phyloP scores from a whole-genome alignment of 768 basidiomycete species.

The Hygrophoropsis aurantiaca region DNA sequence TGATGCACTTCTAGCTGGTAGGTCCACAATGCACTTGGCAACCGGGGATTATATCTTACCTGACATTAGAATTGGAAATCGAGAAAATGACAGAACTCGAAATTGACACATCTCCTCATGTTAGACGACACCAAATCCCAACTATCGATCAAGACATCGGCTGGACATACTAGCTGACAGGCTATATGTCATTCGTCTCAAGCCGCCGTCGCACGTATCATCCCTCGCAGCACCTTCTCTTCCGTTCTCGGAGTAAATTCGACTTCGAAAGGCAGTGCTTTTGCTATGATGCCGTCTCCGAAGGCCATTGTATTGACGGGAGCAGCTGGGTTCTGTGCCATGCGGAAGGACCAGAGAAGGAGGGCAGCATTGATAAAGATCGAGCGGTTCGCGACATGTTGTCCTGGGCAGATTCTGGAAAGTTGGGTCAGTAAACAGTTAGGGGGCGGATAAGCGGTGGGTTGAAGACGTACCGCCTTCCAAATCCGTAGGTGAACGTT shows the following conservation, averaged over 20 bases:
- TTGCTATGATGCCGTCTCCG: conserved; percentile 54
- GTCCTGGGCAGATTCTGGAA: conserved; percentile 57
- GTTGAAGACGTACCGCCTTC: conserved; percentile 29
- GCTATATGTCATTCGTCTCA: no score
- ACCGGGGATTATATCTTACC: no score
- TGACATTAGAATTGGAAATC: no score
- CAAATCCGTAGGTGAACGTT: conserved; percentile 52
- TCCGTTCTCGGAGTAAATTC: conserved; percentile 47
- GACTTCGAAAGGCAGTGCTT: conserved; percentile 57
- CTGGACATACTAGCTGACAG: no score
- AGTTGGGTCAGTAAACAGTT: not conserved
- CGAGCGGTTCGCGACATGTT: conserved; percentile 49
- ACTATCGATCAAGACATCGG: no score
- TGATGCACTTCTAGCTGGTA: no score
- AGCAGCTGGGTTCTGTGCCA: conserved; percentile 43
- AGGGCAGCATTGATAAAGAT: conserved; percentile 62
- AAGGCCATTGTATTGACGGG: conserved; percentile 59
- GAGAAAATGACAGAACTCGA: no score
- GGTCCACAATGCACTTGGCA: no score
- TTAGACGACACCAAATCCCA: no score
- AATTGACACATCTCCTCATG: no score
- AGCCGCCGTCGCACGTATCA: no score
- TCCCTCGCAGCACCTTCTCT: conserved; percentile 11
- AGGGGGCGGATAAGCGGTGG: not conserved
- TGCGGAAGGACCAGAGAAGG: conserved; percentile 60